Evolutionary conservation across 139 green algal genomes (phyloP).

Genomic region (Chlorella vulgaris): DNA sequence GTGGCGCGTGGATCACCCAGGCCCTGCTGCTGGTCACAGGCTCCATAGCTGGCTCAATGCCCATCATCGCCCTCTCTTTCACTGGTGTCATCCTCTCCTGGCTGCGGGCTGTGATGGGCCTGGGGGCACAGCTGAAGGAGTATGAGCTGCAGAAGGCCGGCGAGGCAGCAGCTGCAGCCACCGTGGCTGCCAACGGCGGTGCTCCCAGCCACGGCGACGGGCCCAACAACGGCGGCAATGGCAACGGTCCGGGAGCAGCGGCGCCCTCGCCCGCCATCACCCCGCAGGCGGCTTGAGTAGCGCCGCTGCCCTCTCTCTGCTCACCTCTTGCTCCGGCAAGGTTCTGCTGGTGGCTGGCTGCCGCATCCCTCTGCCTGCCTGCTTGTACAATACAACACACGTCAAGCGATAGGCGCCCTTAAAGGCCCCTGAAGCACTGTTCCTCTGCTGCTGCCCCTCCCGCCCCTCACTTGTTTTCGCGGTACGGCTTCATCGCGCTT

Average conservation of each 20-base stretch:
- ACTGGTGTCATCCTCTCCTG: conserved; percentile 60
- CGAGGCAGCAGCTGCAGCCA: background rate
- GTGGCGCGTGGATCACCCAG: conserved; percentile 64
- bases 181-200: background rate
- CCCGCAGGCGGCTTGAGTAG: conserved; percentile 7
- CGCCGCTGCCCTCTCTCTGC: background rate
- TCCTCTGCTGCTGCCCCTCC: background rate
- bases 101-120: conserved; percentile 54
- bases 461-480: background rate
- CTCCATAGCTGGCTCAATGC: conserved; percentile 59
- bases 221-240: background rate
- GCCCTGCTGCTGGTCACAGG: conserved; percentile 67
- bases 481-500: background rate
- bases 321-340: background rate
- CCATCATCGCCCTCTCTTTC: conserved; percentile 57
- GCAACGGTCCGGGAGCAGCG: background rate
- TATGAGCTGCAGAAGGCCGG: conserved; percentile 36
- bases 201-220: background rate
- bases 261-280: background rate
- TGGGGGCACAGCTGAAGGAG: conserved; percentile 39
- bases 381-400: background rate
- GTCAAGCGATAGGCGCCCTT: background rate
- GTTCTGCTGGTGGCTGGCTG: background rate
- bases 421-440: background rate
- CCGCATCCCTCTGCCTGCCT: background rate